Evolutionary conservation across 768 basidiomycete species (phyloP), one percentile per base, ranked within the genome.

Genomic region (Coprinopsis strossmayeri): DNA sequence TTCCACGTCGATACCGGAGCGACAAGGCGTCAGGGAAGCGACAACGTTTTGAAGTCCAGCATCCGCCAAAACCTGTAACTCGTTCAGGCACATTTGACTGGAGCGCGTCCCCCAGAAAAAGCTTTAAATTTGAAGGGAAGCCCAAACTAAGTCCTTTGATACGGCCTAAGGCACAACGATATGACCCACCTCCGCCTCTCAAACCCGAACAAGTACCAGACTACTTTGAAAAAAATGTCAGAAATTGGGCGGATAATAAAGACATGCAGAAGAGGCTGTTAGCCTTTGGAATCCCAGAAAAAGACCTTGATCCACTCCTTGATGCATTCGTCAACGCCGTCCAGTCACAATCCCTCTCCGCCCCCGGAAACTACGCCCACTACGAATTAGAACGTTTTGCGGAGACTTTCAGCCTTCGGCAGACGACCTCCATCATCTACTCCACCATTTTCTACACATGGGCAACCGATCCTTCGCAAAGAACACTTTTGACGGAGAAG

Each of bases 341-440:
- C 20, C n/a, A 13, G 2, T 30, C 39, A 17, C 23, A 34, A 32
- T 28, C 15, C 1, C 40, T 49, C 40, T 18, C 39, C 20, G 43
- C 25, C 11, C 43, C 43, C 43, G 18, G 37, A 15, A 17, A 17
- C 2, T 25, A 7, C 1, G 21, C 41, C 10, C 5, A 4, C 3
- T 45, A 50, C 42, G 30, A 41, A 3, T 9, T 50, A 13, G 21
- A 37, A 13, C 41, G 42, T 5, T 50, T 50, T 38, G 9, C 24
- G 17, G 27, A 50, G 21, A 28, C 41, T 5, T 30, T 44, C n/a
- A 11, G 25, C 24, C 17, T 34, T 10, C 41, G 49, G 13, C n/a
- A 44, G 15, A 45, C 23, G 32, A 10, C 32, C 48, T 37, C 26
- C 15, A 20, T 32, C 34, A 34, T 52, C 17, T 72, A 50, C 49